Evolutionary conservation across 352 stramenopile species (phyloP).

Genomic region (Phytopythium mirpurense): DNA sequence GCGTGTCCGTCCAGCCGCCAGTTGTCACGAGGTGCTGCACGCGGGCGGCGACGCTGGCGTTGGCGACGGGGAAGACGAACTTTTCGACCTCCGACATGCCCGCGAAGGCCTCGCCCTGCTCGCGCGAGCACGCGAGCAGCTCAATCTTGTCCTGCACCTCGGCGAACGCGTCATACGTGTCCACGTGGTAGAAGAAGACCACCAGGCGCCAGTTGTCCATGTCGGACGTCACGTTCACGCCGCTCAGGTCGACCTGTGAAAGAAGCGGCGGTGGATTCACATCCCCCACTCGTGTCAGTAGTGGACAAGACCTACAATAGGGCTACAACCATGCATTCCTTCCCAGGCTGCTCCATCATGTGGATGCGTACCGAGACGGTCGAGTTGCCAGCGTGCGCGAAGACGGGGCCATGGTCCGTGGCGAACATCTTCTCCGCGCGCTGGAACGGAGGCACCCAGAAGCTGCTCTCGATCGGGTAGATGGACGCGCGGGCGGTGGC

Average conservation of each 20-base stretch:
- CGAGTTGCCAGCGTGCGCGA: conserved; percentile 59
- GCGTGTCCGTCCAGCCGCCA: conserved; percentile 76
- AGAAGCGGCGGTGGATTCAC: no score
- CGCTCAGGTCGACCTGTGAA: conserved; percentile 57
- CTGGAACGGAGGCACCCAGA: conserved; percentile 78
- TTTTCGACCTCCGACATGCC: conserved; percentile 65
- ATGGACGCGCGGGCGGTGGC: conserved; percentile 36
- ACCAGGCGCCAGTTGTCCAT: conserved; percentile 73
- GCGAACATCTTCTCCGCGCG: conserved; percentile 86
- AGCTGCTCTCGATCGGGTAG: conserved; percentile 61
- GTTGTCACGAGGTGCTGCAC: conserved; percentile 52
- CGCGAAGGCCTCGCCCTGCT: conserved; percentile 34
- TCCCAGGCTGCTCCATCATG: no score
- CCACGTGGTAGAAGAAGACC: conserved; percentile 82
- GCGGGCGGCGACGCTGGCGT: conserved; percentile 39
- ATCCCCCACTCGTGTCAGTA: no score
- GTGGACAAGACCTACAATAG: no score
- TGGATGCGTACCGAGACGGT: conserved; percentile 54
- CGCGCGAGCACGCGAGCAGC: conserved; percentile 58
- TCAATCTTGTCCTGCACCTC: conserved; percentile 64
- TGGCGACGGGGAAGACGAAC: conserved; percentile 58
- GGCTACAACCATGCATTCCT: no score
- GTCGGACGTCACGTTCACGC: conserved; percentile 59
- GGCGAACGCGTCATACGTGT: conserved; percentile 58
- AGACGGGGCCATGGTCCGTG: conserved; percentile 57